These are phyloP conservation scores for Ogataea saltuana DNA, from an alignment of 805 yeast species.

Conservation along the genomic window DNA sequence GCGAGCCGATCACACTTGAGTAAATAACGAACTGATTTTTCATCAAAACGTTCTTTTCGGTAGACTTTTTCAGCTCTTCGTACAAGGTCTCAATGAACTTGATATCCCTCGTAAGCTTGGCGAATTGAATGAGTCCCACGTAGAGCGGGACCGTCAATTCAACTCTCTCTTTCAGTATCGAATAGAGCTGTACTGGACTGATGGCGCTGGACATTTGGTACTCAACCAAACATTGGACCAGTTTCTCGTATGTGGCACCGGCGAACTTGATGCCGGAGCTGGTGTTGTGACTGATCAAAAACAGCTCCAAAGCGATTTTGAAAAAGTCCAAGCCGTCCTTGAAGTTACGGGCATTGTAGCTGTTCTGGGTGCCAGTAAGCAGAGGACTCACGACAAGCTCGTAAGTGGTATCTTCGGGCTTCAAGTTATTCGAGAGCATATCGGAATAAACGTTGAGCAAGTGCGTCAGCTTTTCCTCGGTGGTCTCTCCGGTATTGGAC, in stretches of 20 bases:
- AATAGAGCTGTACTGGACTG: constrained; percentile 18
- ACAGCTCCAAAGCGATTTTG: constrained; percentile 52
- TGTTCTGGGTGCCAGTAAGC: constrained; percentile 48
- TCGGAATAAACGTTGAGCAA: constrained; percentile 70
- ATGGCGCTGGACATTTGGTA: constrained; percentile 27
- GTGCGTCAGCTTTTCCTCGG: constrained; percentile 62
- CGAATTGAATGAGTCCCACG: constrained; percentile 41
- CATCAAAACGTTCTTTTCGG: constrained; percentile 9
- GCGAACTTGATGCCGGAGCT: constrained; percentile 21
- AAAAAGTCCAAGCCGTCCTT: constrained; percentile 47
- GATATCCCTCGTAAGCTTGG: constrained; percentile 40
- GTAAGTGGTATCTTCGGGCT: constrained; percentile 59
- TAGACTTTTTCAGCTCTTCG: constrained; percentile 30
- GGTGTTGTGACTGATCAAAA: constrained; percentile 31
- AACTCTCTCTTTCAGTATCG: constrained; percentile 18
- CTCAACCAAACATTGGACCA: constrained; percentile 29
- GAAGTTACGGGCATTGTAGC: constrained; percentile 38
- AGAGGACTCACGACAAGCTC: constrained; percentile 51
- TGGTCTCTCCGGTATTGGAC: constrained; percentile 48
- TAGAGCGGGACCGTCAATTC: constrained; percentile 32
- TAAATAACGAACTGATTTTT: constrained; percentile 50
- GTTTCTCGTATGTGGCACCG: constrained; percentile 21
- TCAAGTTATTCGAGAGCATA: constrained; percentile 50
- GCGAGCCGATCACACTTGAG: constrained; percentile 50
- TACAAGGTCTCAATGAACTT: constrained; percentile 41